These are phyloP conservation scores for Fusarium longipes DNA, from an alignment of 2,329 filamentous ascomycete genomes.

Conservation along the genomic window DNA sequence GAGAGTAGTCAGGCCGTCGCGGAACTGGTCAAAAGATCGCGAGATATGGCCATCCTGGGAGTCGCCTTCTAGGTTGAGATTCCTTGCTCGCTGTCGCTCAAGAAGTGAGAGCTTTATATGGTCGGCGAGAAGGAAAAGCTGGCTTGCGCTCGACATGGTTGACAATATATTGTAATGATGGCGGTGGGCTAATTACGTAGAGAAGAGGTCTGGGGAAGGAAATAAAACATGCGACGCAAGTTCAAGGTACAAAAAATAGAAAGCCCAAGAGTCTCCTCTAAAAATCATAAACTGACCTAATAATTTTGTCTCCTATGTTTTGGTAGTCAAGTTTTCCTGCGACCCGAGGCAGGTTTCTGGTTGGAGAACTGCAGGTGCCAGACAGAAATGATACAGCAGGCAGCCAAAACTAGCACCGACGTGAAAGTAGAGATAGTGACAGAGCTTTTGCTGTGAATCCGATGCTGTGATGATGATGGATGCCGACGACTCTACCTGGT, in stretches of 20 bases:
- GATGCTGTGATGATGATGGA: slow-evolving; percentile 12
- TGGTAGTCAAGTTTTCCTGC: no score
- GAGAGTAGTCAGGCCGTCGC: slow-evolving; percentile 79
- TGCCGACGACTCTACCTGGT: background rate
- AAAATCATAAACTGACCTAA: no score
- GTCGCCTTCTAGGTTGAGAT: slow-evolving; percentile 80
- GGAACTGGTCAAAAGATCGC: slow-evolving; percentile 86
- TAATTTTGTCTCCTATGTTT: no score
- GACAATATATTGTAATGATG: slow-evolving; percentile 2
- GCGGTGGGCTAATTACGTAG: slow-evolving; percentile 3
- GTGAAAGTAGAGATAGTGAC: background rate
- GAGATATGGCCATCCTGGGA: slow-evolving; percentile 90
- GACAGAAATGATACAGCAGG: background rate
- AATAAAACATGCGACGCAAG: no score
- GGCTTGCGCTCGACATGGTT: slow-evolving; percentile 66
- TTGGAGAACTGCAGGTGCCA: background rate
- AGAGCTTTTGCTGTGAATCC: background rate
- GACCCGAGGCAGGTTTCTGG: no score
- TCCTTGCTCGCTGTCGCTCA: slow-evolving; percentile 87
- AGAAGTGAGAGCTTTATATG: slow-evolving; percentile 96
- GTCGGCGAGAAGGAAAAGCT: slow-evolving; percentile 92
- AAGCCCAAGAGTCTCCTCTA: no score
- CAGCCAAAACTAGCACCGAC: background rate
- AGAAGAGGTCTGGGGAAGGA: slow-evolving; percentile 4
- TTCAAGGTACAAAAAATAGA: no score